A percentile compares a stretch with the other conserved stretches of the same genome.
phyloP scores from a whole-genome alignment of 2,329 filamentous ascomycete genomes.

The Monosporascus sp. region DNA sequence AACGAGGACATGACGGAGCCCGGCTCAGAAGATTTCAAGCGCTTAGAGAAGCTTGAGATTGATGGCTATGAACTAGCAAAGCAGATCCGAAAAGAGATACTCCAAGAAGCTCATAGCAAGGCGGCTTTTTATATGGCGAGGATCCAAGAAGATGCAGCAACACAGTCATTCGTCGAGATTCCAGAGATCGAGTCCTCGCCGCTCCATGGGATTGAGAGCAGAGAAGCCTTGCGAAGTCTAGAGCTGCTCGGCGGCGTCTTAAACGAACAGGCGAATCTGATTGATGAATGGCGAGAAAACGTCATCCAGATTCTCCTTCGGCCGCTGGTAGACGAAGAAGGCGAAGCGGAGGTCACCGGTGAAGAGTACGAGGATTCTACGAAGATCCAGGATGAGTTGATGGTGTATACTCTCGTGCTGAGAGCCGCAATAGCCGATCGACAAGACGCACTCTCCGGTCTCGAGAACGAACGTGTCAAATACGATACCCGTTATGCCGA shows the following conservation, averaged over 20 bases:
- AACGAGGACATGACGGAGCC: conserved; percentile 59
- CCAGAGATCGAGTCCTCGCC: conserved; percentile 51
- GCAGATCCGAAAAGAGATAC: conserved; percentile 67
- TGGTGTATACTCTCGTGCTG: conserved; percentile 77
- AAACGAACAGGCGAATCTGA: conserved; percentile 64
- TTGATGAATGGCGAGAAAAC: conserved; percentile 70
- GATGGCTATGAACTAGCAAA: conserved; percentile 76
- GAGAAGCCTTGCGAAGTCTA: conserved; percentile 59
- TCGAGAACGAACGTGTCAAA: conserved; percentile 67
- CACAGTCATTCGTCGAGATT: conserved; percentile 56
- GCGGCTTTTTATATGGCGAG: conserved; percentile 59
- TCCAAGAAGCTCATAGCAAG: conserved; percentile 52
- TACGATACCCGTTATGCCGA: conserved; percentile 65
- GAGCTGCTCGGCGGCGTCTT: conserved; percentile 60
- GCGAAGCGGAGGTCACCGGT: conserved; percentile 67
- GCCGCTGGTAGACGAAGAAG: conserved; percentile 79
- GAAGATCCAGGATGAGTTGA: conserved; percentile 80
- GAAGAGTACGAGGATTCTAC: conserved; percentile 88
- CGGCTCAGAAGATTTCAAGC: conserved; percentile 61
- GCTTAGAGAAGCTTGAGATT: conserved; percentile 65
- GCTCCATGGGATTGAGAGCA: conserved; percentile 67
- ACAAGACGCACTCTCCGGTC: conserved; percentile 68
- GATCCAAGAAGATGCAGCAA: conserved; percentile 48
- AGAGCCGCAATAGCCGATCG: conserved; percentile 75
- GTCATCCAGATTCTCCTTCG: conserved; percentile 67